Conservation (phyloP, 2,329 filamentous ascomycete genomes). For the Plenodomus lindquistii region DNA sequence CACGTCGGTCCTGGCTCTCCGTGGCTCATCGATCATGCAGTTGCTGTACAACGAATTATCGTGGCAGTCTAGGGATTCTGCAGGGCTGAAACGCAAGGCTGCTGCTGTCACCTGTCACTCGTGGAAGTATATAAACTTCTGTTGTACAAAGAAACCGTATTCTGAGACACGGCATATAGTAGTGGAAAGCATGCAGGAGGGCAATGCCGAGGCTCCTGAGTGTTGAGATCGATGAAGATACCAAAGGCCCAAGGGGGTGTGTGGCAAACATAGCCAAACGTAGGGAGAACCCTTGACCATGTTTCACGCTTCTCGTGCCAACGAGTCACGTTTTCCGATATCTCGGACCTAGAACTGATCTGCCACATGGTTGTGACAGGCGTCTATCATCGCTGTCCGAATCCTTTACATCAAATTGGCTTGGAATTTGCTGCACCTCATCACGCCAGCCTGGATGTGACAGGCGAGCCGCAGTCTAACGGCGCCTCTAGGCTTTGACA, state of each 20-base stretch:
- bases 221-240: neutral
- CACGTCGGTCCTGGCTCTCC: neutral
- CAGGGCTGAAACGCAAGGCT: neutral
- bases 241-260: neutral
- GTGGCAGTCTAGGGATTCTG: neutral
- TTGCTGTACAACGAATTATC: neutral
- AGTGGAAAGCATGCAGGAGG: neutral
- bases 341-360: constrained; percentile 10
- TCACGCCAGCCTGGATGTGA: constrained; percentile 15
- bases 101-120: neutral
- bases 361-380: constrained; percentile 2
- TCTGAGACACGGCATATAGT: neutral
- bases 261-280: neutral
- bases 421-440: constrained; percentile 1
- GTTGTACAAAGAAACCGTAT: neutral
- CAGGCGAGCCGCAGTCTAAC: constrained; percentile 19
- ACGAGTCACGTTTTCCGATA: constrained; percentile 1
- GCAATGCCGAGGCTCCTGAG: neutral
- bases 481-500: constrained; percentile 11
- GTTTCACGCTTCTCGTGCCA: constrained; percentile 4
- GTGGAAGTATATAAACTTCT: neutral
- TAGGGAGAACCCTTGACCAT: constrained; percentile 2
- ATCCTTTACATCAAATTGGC: neutral
- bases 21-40: neutral
- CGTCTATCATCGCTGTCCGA: constrained; percentile 2